Percentiles rank a stretch among this genome's conserved stretches.
Conservation (phyloP, 2,329 filamentous ascomycete genomes). For the Xylaria sp. region DNA sequence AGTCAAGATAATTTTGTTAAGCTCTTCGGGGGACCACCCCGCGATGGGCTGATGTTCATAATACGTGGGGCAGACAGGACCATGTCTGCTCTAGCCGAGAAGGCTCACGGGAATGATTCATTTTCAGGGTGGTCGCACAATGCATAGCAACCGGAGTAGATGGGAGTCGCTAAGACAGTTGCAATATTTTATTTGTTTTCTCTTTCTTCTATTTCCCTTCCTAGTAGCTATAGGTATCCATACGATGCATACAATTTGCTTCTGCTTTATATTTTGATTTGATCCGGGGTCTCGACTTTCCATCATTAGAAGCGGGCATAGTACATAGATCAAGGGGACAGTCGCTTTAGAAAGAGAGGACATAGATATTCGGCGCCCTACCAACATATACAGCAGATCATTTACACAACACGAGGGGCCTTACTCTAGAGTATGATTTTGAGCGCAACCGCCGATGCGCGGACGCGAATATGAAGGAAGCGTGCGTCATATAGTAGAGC, state of each 20-base stretch:
- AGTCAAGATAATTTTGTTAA: constrained; percentile 1
- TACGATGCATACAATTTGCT: constrained; percentile 13
- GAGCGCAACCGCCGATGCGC: not conserved
- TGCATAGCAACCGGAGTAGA: constrained; percentile 33
- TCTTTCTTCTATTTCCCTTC: constrained; percentile 4
- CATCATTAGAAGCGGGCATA: not conserved
- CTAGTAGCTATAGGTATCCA: not conserved
- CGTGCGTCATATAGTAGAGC: constrained; percentile 11
- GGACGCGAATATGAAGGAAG: not conserved
- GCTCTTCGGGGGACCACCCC: not conserved
- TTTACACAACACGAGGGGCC: not conserved
- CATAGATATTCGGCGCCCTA: not conserved
- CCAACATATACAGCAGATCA: not conserved
- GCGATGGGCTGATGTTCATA: not conserved
- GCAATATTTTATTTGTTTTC: constrained; percentile 16
- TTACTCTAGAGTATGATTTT: not conserved
- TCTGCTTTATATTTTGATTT: constrained; percentile 2
- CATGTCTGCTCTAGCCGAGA: not conserved
- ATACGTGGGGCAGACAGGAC: not conserved
- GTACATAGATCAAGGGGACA: constrained; percentile 9
- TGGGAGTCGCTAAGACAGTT: constrained; percentile 17
- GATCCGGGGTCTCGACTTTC: not conserved
- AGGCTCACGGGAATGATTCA: constrained; percentile 4
- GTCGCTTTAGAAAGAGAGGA: not conserved
- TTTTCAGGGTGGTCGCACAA: constrained; percentile 21